Evolutionary conservation across 805 yeast species (phyloP), one percentile per base, ranked within the genome.

Genomic region (Ogataea methanolica): DNA sequence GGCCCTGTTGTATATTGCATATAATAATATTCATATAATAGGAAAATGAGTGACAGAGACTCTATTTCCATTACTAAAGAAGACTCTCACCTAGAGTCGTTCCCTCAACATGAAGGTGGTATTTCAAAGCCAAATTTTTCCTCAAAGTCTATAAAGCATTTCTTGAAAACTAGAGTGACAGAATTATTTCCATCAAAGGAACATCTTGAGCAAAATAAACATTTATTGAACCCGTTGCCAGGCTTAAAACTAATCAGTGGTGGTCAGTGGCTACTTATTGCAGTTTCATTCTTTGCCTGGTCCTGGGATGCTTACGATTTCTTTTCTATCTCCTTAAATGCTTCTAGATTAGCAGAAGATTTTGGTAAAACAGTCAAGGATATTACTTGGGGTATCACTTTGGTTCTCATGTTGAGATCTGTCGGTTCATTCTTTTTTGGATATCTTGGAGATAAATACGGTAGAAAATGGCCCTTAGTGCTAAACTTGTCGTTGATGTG

Each of bases 361-460:
- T 71, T 82, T 36, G 70, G 67, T 36, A 68, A 61, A 19, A 49
- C 71, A 16, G 78, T 76, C 40, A 78, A 70, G 49, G 77, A 75
- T 46, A 70, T 82, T 44, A 76, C 85, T 5, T 82, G 84, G 87
- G 83, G 83, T 47, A 78, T 82, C 55, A 82, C 88, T 1, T 68
- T 82, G 51, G 87, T 82, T 41, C 72, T 82, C 36, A 82, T 82
- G 88, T 70, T 82, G 52, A 72, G 88, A 66, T 76, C 86, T 3
- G 78, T 82, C 21, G 88, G 88, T 49, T 85, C 85, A 9, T 56
- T 80, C 33, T 58, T 76, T n/a, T 81, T 82, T 56, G 87, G 87
- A 43, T 68, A 69, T 48, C 61, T 76, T 51, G 80, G 83, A 57
- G 88, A 82, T 61, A 70, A 75, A 53, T 74, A 75, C 52, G 87